These are phyloP conservation scores for Domatiomyces catenatus DNA, from an alignment of 2,329 filamentous ascomycete species.

Conservation along the genomic window DNA sequence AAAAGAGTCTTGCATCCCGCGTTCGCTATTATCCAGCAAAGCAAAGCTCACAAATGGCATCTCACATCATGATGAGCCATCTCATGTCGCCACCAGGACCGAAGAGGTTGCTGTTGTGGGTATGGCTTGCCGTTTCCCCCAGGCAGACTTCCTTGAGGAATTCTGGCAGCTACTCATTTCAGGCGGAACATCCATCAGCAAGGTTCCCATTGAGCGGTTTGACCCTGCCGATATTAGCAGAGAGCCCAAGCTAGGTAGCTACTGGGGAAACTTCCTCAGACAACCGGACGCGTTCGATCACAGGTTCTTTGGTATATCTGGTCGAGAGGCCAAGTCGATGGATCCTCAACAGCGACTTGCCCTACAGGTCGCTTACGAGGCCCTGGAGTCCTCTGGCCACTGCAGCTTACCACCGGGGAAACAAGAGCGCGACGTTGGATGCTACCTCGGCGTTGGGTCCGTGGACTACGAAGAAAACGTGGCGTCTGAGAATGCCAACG, in stretches of 20 bases:
- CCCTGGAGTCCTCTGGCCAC: conserved; percentile 9
- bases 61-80: neutral
- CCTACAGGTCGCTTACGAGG: conserved; percentile 17
- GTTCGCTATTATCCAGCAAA: neutral
- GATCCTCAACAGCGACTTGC: conserved; percentile 18
- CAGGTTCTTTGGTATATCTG: conserved; percentile 15
- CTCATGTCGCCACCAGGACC: neutral
- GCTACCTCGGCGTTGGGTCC: conserved; percentile 18
- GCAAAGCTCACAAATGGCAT: neutral
- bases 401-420: neutral
- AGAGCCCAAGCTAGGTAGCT: conserved; percentile 5
- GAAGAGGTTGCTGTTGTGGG: conserved; percentile 19
- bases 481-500: conserved; percentile 13
- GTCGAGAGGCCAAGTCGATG: conserved; percentile 14
- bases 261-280: conserved; percentile 8
- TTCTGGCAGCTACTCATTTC: conserved; percentile 16
- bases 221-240: conserved; percentile 17
- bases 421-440: conserved; percentile 13
- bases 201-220: conserved; percentile 17
- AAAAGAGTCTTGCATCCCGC: neutral
- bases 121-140: conserved; percentile 16
- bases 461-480: conserved; percentile 21
- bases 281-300: conserved; percentile 17
- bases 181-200: conserved; percentile 3
- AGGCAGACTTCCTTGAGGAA: conserved; percentile 9